Conservation (phyloP, 768 basidiomycete species). For the Infundibulicybe gibba region DNA sequence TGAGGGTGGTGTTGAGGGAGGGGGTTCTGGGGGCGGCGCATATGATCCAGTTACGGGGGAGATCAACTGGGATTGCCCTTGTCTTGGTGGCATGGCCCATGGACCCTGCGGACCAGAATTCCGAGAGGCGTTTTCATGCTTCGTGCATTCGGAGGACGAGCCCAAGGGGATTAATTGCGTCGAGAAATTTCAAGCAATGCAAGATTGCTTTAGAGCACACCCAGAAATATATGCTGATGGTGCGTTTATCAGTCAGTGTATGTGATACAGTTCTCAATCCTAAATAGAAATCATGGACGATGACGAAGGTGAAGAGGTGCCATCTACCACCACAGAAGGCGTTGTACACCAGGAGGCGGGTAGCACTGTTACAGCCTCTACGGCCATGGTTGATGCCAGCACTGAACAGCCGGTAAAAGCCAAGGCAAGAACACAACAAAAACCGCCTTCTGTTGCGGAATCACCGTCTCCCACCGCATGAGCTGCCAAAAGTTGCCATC, state of each 20-base stretch:
- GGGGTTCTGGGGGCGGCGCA: constrained; percentile 39
- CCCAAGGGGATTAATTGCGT: constrained; percentile 98
- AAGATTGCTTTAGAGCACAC: constrained; percentile 93
- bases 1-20: constrained; percentile 6
- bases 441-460: constrained; percentile 1
- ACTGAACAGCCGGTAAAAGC: constrained; percentile 1
- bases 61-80: constrained; percentile 99
- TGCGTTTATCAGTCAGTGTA: constrained; percentile 33
- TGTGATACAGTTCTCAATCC: constrained; percentile 2
- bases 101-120: constrained; percentile 95
- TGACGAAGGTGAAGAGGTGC: constrained; percentile 47
- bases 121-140: constrained; percentile 95
- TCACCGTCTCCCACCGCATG: constrained; percentile 2
- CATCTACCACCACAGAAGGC: constrained; percentile 6
- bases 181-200: constrained; percentile 97
- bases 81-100: constrained; percentile 97
- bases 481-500: not conserved
- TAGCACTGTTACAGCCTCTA: not conserved
- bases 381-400: not conserved
- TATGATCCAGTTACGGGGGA: constrained; percentile 97
- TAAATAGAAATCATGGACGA: constrained; percentile 64
- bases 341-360: constrained; percentile 2
- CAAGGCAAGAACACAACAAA: not conserved
- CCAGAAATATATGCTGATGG: constrained; percentile 96
- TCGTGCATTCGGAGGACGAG: constrained; percentile 89